Evolutionary conservation across 345 rosid species (phyloP).

Genomic region (Melaleuca quinquenervia): DNA sequence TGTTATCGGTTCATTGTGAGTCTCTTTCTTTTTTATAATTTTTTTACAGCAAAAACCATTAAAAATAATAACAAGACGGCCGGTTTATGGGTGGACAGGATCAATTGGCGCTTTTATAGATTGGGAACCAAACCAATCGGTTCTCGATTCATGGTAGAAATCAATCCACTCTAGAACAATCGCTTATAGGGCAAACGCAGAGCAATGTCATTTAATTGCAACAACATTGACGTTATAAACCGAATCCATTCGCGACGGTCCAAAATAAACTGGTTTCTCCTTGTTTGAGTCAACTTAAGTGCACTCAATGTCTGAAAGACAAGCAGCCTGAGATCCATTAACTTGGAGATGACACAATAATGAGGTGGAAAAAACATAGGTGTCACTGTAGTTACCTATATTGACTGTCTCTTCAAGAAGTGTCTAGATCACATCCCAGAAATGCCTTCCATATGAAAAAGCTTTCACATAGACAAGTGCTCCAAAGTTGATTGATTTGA

Average conservation of each 20-base stretch:
- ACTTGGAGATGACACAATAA: background rate
- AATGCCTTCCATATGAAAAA: background rate
- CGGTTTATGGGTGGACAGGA: background rate
- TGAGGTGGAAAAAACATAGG: background rate
- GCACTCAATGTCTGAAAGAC: background rate
- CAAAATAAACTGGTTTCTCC: background rate
- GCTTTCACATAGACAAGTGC: background rate
- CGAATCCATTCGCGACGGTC: background rate
- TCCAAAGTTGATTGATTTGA: background rate
- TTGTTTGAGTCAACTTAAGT: background rate
- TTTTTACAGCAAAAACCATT: background rate
- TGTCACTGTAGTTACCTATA: background rate
- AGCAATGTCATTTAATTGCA: background rate
- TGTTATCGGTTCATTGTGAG: background rate
- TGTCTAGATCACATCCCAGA: background rate
- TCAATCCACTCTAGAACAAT: background rate
- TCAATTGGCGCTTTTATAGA: background rate
- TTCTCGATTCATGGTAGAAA: background rate
- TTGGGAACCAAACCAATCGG: background rate
- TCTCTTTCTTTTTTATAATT: background rate
- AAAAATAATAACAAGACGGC: background rate
- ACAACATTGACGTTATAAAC: background rate
- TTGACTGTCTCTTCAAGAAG: background rate
- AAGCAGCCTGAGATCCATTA: background rate
- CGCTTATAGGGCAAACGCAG: background rate